Evolutionary conservation across 1,139 yeast species (phyloP).

Genomic region (Scheffersomyces quercinus): DNA sequence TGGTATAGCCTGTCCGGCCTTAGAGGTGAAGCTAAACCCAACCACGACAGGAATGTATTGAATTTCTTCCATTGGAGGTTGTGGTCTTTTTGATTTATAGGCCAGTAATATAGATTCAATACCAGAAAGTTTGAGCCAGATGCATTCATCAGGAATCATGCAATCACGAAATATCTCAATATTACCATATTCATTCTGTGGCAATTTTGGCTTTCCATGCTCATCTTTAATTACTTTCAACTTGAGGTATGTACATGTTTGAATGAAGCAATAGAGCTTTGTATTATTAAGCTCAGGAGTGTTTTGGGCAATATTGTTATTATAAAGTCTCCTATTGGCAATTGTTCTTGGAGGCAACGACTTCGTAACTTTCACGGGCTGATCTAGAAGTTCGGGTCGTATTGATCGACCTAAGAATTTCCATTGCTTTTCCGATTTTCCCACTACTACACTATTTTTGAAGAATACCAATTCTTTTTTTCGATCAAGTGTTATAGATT

Average conservation of each 20-base stretch:
- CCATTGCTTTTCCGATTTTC: constrained; percentile 43
- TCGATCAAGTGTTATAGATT: constrained; percentile 14
- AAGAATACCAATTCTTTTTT: constrained; percentile 23
- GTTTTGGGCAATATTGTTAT: constrained; percentile 19
- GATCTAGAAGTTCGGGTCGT: constrained; percentile 16
- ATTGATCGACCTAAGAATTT: constrained; percentile 39
- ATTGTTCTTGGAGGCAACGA: constrained; percentile 27
- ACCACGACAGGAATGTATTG: constrained; percentile 36
- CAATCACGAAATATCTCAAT: constrained; percentile 31
- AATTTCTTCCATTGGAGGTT: constrained; percentile 9
- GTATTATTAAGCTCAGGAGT: constrained; percentile 23
- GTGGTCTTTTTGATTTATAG: constrained; percentile 9
- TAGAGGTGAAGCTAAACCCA: constrained; percentile 31
- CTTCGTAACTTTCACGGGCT: constrained; percentile 23
- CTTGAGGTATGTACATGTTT: constrained; percentile 32
- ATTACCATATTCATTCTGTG: constrained; percentile 36
- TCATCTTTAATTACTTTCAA: constrained; percentile 9
- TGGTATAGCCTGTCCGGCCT: constrained; percentile 32
- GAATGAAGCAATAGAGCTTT: constrained; percentile 28
- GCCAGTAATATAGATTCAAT: constrained; percentile 24
- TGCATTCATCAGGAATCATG: constrained; percentile 36
- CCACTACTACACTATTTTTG: constrained; percentile 25
- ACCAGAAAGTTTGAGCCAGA: constrained; percentile 29
- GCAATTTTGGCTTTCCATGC: constrained; percentile 17
- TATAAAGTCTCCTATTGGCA: constrained; percentile 19